phyloP scores from a whole-genome alignment of 2,329 filamentous ascomycete species.

The Colletotrichum chlorophyti region DNA sequence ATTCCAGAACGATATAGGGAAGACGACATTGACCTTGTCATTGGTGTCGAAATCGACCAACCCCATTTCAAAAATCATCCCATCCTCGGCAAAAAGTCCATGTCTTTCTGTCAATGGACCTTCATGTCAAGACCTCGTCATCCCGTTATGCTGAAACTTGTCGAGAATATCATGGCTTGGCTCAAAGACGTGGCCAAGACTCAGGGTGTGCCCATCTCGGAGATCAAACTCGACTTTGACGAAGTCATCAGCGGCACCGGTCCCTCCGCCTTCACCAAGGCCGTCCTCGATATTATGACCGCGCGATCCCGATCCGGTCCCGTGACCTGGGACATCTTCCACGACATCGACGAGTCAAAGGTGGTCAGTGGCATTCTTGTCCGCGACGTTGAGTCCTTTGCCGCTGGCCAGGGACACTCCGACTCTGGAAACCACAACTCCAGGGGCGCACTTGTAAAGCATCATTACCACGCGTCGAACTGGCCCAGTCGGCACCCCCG shows the following conservation, averaged over 20 bases:
- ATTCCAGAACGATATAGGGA: conserved; percentile 61
- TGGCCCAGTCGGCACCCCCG: conserved; percentile 73
- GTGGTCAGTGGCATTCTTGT: conserved; percentile 70
- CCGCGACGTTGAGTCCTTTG: conserved; percentile 74
- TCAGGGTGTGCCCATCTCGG: conserved; percentile 64
- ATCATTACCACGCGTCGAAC: conserved; percentile 77
- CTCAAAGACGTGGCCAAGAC: conserved; percentile 63
- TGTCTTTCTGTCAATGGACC: conserved; percentile 79
- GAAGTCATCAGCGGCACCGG: conserved; percentile 77
- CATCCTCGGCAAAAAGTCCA: conserved; percentile 71
- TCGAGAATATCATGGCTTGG: conserved; percentile 74
- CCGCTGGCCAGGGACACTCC: conserved; percentile 76
- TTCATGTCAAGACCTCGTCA: conserved; percentile 73
- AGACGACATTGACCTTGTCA: conserved; percentile 72
- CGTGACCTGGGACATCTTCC: conserved; percentile 70
- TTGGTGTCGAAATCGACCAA: conserved; percentile 75
- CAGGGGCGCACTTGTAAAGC: conserved; percentile 71
- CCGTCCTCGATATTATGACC: conserved; percentile 68
- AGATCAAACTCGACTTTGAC: conserved; percentile 73
- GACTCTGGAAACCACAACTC: conserved; percentile 75
- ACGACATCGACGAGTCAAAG: conserved; percentile 70
- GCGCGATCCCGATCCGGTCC: conserved; percentile 37
- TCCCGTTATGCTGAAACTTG: conserved; percentile 71
- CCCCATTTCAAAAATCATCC: conserved; percentile 68
- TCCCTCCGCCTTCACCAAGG: conserved; percentile 72